phyloP scores from a whole-genome alignment of 2,329 filamentous ascomycete species.

The Ceratocystis ficicola region DNA sequence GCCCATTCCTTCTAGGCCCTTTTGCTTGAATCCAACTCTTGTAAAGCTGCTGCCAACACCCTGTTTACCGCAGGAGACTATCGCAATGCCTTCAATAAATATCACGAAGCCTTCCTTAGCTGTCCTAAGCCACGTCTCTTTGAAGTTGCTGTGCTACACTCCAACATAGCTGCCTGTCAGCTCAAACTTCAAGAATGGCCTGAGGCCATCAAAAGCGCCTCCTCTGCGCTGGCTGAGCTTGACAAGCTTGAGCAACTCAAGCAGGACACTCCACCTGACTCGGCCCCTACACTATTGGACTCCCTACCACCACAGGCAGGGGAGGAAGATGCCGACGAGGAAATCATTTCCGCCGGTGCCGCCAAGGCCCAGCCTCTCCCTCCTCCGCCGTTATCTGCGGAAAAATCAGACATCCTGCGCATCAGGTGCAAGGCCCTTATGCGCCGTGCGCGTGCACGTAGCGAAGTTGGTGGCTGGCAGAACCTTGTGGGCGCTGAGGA shows the following conservation, averaged over 20 bases:
- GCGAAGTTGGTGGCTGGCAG: constrained; percentile 64
- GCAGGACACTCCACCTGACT: constrained; percentile 21
- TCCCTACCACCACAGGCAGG: constrained; percentile 29
- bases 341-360: constrained; percentile 49
- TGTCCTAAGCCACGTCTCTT: constrained; percentile 80
- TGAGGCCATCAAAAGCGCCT: constrained; percentile 62
- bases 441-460: constrained; percentile 60
- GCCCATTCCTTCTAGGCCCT: constrained; percentile 41
- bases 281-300: too few relatives aligned
- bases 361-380: constrained; percentile 36
- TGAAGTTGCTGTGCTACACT: constrained; percentile 73
- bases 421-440: constrained; percentile 76
- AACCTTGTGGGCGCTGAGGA: constrained; percentile 63
- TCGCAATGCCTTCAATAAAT: constrained; percentile 66
- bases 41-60: constrained; percentile 65
- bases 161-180: constrained; percentile 82
- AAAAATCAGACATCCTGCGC: constrained; percentile 52
- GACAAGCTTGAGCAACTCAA: constrained; percentile 41
- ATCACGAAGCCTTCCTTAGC: constrained; percentile 64
- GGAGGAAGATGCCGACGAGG: constrained; percentile 40
- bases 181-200: constrained; percentile 79
- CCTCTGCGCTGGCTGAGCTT: constrained; percentile 59
- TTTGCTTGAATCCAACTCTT: constrained; percentile 55
- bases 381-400: constrained; percentile 21
- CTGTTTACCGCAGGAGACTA: constrained; percentile 64